Conservation (phyloP, 805 yeast species). For the Metschnikowia proteae region DNA sequence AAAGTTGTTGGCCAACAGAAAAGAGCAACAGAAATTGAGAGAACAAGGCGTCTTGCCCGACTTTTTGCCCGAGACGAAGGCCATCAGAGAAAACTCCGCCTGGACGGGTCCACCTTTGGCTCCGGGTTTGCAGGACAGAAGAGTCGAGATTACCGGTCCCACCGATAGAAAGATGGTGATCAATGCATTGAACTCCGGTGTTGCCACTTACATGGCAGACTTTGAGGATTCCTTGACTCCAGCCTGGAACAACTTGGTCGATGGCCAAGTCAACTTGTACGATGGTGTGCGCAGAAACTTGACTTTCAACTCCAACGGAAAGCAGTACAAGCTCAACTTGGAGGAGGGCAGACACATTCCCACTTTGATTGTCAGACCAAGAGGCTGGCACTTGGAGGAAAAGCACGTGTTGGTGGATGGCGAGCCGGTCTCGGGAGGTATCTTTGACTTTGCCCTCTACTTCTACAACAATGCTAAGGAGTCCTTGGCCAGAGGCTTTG, state of each 20-base stretch:
- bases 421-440: slow-evolving; percentile 73
- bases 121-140: slow-evolving; percentile 68
- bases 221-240: slow-evolving; percentile 84
- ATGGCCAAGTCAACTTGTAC: slow-evolving; percentile 75
- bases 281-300: slow-evolving; percentile 73
- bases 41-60: slow-evolving; percentile 61
- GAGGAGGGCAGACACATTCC: slow-evolving; percentile 59
- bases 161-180: slow-evolving; percentile 81
- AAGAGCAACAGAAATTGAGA: slow-evolving; percentile 53
- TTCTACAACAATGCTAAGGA: slow-evolving; percentile 72
- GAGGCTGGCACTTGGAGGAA: slow-evolving; percentile 86
- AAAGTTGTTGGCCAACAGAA: slow-evolving; percentile 58
- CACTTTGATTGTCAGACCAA: slow-evolving; percentile 77
- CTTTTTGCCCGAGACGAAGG: slow-evolving; percentile 64
- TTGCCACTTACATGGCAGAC: slow-evolving; percentile 82
- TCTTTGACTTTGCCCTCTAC: slow-evolving; percentile 75
- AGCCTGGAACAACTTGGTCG: slow-evolving; percentile 75
- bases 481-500: slow-evolving; percentile 59
- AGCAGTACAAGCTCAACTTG: slow-evolving; percentile 43
- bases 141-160: slow-evolving; percentile 83
- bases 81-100: slow-evolving; percentile 64
- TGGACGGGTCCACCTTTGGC: slow-evolving; percentile 77
- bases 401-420: slow-evolving; percentile 68
- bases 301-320: slow-evolving; percentile 37
- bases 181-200: slow-evolving; percentile 74